Conservation (phyloP, 2,329 filamentous ascomycete species). For the Diaporthe sp. region DNA sequence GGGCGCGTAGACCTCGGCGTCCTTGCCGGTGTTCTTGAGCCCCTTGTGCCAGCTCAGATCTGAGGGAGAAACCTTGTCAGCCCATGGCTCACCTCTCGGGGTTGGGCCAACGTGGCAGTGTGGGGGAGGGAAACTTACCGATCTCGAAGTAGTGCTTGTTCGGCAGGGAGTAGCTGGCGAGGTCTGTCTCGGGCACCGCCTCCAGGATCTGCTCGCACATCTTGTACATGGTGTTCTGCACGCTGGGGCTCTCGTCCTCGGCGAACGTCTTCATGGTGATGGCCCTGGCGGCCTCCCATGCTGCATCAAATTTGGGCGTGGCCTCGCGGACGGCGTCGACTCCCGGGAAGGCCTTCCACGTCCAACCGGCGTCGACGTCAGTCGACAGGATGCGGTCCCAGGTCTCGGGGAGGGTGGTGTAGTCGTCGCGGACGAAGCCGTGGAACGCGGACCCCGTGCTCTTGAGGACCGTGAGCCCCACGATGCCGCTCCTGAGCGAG, state of each 20-base stretch:
- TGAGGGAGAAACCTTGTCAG: slow-evolving; percentile 50
- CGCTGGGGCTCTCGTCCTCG: slow-evolving; percentile 89
- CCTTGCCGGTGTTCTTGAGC: slow-evolving; percentile 92
- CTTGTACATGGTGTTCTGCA: slow-evolving; percentile 99
- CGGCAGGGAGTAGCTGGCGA: slow-evolving; percentile 86
- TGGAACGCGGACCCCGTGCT: slow-evolving; percentile 97
- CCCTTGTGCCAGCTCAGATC: slow-evolving; percentile 98
- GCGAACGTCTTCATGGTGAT: slow-evolving; percentile 96
- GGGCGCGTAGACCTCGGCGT: slow-evolving; percentile 95
- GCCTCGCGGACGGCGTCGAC: slow-evolving; percentile 76
- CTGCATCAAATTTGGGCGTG: slow-evolving; percentile 78
- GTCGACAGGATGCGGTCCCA: slow-evolving; percentile 97
- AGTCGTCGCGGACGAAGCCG: slow-evolving; percentile 93
- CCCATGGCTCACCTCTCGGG: neutral
- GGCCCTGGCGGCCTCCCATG: slow-evolving; percentile 80
- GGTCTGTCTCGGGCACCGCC: slow-evolving; percentile 76
- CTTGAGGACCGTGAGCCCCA: slow-evolving; percentile 90
- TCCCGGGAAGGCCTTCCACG: slow-evolving; percentile 79
- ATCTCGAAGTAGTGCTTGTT: slow-evolving; percentile 99
- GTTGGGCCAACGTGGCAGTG: neutral
- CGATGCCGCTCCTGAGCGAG: slow-evolving; percentile 81
- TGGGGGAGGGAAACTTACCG: slow-evolving; percentile 66
- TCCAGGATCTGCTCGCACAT: slow-evolving; percentile 92
- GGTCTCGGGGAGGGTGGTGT: slow-evolving; percentile 88
- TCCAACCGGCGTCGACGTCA: slow-evolving; percentile 89